Base-by-base conservation (phyloP, 179 eudicot species). In the Heliamphora pulchella region DNA sequence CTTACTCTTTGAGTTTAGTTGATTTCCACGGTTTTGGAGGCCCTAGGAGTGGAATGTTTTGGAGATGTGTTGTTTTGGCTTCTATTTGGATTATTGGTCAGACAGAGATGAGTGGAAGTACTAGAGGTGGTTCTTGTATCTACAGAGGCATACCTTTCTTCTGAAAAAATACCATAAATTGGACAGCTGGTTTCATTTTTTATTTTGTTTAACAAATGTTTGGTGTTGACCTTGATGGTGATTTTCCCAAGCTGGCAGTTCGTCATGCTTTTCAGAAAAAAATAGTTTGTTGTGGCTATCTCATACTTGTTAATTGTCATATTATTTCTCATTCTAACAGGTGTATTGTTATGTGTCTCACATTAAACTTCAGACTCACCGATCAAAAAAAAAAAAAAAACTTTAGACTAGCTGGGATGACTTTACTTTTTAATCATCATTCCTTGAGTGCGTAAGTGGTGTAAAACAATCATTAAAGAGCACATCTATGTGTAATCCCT, bases 1-100 rank as follows among this genome's bases (percentile, higher is more conserved):
- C 31, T 31, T 31, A 31, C 31, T 31, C 31, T 31, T 31, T 31
- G 31, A 72, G 76, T 72, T 72, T 51, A 53, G 59, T 72, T 72
- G 74, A 71, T 71, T 48, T 47, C 43, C 43, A 14, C 7, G 64
- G 77, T 31, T 51, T 74, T 74, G 77, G 64, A 74, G 64, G 43
- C 20, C 59, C 77, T 54, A 54, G 13, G 48, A 9, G 31, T 75
- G 43, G 78, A 53, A 43, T 58, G 41, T 46, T 67, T 75, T 39
- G 65, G 50, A 50, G 51, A 15, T 54, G 47, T 58, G 3, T 22
- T 55, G 5, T 75, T 4, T 17, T 59, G 41, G 67, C 5, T 59
- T 59, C 15, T 14, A 18, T 43, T 68, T 43, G 72, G 48, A 3
- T 74, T 17, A 31, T 59, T 75, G 31, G 41, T 59, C 51, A n/a